Percentiles rank a stretch among this genome's conserved stretches.
Evolutionary conservation across 768 basidiomycete genomes (phyloP).

Genomic region (Saitozyma podzolica): DNA sequence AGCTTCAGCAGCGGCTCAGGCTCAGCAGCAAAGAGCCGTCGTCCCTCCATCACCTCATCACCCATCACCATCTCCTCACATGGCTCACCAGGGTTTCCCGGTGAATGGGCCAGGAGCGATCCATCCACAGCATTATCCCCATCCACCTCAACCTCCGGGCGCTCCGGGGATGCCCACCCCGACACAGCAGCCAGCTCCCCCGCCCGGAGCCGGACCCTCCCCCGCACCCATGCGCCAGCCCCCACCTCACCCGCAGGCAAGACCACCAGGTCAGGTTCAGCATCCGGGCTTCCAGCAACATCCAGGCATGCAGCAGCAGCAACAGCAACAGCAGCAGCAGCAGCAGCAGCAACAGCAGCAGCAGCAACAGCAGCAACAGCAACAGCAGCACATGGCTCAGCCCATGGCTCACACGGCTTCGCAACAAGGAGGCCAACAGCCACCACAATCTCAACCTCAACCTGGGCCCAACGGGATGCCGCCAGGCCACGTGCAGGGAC

Average conservation of each 20-base stretch:
- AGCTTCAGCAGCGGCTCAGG: slow-evolving; percentile 11
- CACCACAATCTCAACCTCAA: slow-evolving; percentile 5
- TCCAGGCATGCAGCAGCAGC: slow-evolving; percentile 13
- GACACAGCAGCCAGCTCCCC: slow-evolving; percentile 4
- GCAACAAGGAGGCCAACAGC: not conserved
- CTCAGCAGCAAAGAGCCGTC: slow-evolving; percentile 26
- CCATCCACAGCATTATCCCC: slow-evolving; percentile 41
- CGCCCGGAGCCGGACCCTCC: not conserved
- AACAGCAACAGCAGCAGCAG: slow-evolving; percentile 8
- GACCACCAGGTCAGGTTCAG: slow-evolving; percentile 1
- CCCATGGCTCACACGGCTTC: not conserved
- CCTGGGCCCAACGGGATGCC: not conserved
- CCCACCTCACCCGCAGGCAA: slow-evolving; percentile 10
- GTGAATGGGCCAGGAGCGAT: slow-evolving; percentile 19
- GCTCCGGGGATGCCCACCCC: slow-evolving; percentile 4
- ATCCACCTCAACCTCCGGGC: slow-evolving; percentile 32
- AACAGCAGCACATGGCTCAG: not conserved
- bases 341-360: slow-evolving; percentile 1
- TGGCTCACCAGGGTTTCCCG: slow-evolving; percentile 41
- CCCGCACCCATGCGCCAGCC: slow-evolving; percentile 17
- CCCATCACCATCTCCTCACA: slow-evolving; percentile 42
- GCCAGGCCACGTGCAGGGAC: slow-evolving; percentile 1
- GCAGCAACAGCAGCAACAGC: not conserved
- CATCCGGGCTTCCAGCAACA: slow-evolving; percentile 8
- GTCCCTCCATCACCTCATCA: slow-evolving; percentile 42